Evolutionary conservation across 306 rosid species (phyloP).

Genomic region (Rosa chinensis): DNA sequence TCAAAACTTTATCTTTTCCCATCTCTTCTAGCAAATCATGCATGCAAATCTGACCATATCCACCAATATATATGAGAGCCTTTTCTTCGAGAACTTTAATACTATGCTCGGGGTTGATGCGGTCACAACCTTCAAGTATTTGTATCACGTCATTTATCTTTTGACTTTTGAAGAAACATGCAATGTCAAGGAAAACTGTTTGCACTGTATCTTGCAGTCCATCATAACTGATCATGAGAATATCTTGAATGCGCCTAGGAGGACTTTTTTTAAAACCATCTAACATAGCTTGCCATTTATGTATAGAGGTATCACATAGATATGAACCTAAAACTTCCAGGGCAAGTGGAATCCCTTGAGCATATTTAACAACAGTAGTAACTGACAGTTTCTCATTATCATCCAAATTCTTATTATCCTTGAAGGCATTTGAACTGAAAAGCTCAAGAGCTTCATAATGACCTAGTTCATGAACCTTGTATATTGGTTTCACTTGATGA

Average conservation of each 20-base stretch:
- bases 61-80: slow-evolving; percentile 16
- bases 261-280: slow-evolving; percentile 33
- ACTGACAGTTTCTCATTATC: background rate
- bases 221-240: slow-evolving; percentile 38
- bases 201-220: slow-evolving; percentile 17
- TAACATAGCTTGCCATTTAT: slow-evolving; percentile 35
- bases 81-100: background rate
- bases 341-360: slow-evolving; percentile 33
- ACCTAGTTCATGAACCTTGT: too few relatives aligned
- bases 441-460: too few relatives aligned
- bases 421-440: too few relatives aligned
- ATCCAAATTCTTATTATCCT: too few relatives aligned
- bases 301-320: slow-evolving; percentile 17
- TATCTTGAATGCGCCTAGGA: slow-evolving; percentile 27
- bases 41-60: slow-evolving; percentile 23
- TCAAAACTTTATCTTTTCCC: slow-evolving; percentile 31
- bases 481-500: too few relatives aligned
- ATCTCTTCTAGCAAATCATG: slow-evolving; percentile 45
- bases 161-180: too few relatives aligned
- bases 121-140: background rate
- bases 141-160: too few relatives aligned
- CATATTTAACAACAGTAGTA: background rate
- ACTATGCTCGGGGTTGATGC: background rate
- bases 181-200: slow-evolving; percentile 26
- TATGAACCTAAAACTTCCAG: slow-evolving; percentile 38